A percentile compares a stretch with the other conserved stretches of the same genome.
phyloP scores from a whole-genome alignment of 129 eudicot species.

The Tanacetum coccineum region DNA sequence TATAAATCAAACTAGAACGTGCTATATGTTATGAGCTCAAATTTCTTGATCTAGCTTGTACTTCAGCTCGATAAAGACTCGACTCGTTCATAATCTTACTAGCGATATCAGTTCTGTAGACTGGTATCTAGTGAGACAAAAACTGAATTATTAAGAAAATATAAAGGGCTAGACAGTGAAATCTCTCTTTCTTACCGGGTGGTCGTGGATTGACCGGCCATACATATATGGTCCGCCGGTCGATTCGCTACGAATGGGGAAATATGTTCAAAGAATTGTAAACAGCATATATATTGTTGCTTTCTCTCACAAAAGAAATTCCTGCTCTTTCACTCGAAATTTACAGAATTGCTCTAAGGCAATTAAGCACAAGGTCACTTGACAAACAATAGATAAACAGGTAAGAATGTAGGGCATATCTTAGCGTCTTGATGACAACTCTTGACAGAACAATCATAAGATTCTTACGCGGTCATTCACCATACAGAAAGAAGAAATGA shows the following conservation, averaged over 20 bases:
- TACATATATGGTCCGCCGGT: no score
- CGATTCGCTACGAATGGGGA: no score
- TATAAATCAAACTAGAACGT: background rate
- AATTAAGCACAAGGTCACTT: background rate
- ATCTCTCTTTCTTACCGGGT: no score
- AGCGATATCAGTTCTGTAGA: no score
- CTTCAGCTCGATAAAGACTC: background rate
- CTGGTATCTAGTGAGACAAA: background rate
- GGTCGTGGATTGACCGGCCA: no score
- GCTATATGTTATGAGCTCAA: background rate
- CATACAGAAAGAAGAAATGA: slow-evolving; percentile 14
- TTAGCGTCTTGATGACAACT: background rate
- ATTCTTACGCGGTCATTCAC: slow-evolving; percentile 2
- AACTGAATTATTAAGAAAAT: background rate
- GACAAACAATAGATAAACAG: background rate
- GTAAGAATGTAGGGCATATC: background rate
- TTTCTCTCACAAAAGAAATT: no score
- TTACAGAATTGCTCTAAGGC: no score
- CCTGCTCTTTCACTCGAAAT: no score
- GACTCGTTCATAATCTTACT: background rate
- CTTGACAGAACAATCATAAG: background rate
- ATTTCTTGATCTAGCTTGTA: background rate
- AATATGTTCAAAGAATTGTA: no score
- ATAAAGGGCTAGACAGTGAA: no score
- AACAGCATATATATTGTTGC: no score